Conservation (phyloP, 257 asterid species). For the Gentiana dahurica region DNA sequence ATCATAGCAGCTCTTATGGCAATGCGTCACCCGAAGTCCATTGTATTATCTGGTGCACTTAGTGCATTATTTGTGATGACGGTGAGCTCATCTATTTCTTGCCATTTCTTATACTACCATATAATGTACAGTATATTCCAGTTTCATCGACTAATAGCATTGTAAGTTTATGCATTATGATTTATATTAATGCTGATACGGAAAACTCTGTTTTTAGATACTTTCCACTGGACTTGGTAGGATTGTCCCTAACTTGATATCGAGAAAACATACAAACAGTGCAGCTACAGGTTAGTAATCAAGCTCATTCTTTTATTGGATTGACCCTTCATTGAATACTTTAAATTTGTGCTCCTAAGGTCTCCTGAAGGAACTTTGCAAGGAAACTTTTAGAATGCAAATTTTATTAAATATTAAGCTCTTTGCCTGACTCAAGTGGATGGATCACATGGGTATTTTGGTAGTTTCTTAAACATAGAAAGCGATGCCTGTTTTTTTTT, state of each 20-base stretch:
- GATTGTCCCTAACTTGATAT: constrained; percentile 92
- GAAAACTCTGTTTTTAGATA: constrained; percentile 31
- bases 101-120: not conserved
- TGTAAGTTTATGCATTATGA: no score
- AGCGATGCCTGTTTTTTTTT: no score
- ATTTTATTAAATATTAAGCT: no score
- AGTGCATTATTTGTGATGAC: constrained; percentile 96
- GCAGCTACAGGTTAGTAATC: constrained; percentile 60
- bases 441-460: no score
- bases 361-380: no score
- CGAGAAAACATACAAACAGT: constrained; percentile 94
- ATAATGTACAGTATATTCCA: not conserved
- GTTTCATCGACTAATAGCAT: no score
- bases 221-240: constrained; percentile 97
- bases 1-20: constrained; percentile 99
- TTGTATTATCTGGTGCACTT: constrained; percentile 92
- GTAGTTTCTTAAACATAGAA: no score
- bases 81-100: constrained; percentile 37
- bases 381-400: no score
- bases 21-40: constrained; percentile 96
- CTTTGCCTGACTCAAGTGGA: no score
- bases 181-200: constrained; percentile 7
- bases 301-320: no score
- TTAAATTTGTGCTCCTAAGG: no score
- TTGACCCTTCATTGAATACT: no score